phyloP scores from a whole-genome alignment of 2,329 filamentous ascomycete species.

The Cercospora beticola region DNA sequence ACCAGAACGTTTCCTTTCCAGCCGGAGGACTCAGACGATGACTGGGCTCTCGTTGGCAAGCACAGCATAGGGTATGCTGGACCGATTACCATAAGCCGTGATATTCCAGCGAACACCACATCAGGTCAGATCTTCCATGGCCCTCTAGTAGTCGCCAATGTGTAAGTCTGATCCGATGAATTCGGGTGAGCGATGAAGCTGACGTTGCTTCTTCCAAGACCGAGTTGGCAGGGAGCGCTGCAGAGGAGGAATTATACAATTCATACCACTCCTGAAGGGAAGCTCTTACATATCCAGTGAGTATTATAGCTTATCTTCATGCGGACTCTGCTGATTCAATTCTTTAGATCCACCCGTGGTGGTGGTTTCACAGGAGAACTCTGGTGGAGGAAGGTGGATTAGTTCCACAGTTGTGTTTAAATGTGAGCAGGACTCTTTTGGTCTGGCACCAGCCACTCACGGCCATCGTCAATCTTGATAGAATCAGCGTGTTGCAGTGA shows the following conservation, averaged over 20 bases:
- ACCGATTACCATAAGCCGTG: conserved; percentile 7
- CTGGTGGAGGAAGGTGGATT: conserved; percentile 15
- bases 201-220: neutral
- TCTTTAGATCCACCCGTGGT: conserved; percentile 3
- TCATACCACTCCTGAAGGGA: conserved; percentile 9
- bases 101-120: conserved; percentile 9
- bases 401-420: neutral
- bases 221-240: conserved; percentile 3
- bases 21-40: conserved; percentile 6
- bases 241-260: conserved; percentile 20
- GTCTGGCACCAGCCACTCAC: neutral
- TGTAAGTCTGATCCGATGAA: neutral
- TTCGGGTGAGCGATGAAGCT: neutral
- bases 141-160: conserved; percentile 18
- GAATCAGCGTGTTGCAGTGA: neutral
- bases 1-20: conserved; percentile 14
- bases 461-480: neutral
- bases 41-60: conserved; percentile 18
- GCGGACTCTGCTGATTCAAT: neutral
- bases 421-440: neutral
- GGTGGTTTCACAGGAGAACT: conserved; percentile 13
- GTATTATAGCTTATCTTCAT: neutral
- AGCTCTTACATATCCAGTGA: conserved; percentile 12
- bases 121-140: conserved; percentile 18
- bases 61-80: conserved; percentile 15